A percentile compares a stretch with the other conserved stretches of the same genome.
These are phyloP conservation scores for Tricholoma furcatifolium DNA, from an alignment of 768 basidiomycete species.

Conservation along the genomic window DNA sequence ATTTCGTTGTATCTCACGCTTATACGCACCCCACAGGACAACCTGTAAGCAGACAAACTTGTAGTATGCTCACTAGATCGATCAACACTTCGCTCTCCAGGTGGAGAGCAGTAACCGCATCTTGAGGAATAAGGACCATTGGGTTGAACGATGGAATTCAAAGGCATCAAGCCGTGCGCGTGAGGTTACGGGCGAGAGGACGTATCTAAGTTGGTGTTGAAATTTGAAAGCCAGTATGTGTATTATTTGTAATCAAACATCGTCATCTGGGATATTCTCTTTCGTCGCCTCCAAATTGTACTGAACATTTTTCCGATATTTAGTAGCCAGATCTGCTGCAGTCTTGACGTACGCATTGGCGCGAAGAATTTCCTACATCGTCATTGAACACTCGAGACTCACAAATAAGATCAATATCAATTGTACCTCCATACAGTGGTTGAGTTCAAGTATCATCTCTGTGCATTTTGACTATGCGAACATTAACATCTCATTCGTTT, in stretches of 20 bases:
- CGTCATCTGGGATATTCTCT: constrained; percentile 26
- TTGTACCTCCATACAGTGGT: constrained; percentile 78
- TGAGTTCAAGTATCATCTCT: constrained; percentile 85
- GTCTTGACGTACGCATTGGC: constrained; percentile 77
- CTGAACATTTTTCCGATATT: constrained; percentile 91
- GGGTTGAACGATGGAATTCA: constrained; percentile 38
- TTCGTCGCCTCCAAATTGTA: constrained; percentile 84
- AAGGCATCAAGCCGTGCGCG: constrained; percentile 1
- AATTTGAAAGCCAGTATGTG: no score
- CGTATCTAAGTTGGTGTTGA: not conserved
- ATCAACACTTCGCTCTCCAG: constrained; percentile 43
- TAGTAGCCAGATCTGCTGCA: constrained; percentile 80
- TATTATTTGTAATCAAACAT: no score
- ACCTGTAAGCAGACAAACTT: constrained; percentile 44
- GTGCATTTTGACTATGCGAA: constrained; percentile 82
- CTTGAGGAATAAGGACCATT: constrained; percentile 34
- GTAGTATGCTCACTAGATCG: constrained; percentile 48
- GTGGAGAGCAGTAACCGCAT: constrained; percentile 69
- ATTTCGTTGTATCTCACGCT: not conserved
- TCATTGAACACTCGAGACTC: constrained; percentile 1
- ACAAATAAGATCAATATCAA: not conserved
- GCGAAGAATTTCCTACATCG: constrained; percentile 69
- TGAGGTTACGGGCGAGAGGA: no score
- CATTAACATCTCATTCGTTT: not conserved
- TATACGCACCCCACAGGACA: constrained; percentile 41